Evolutionary conservation across 352 stramenopile genomes (phyloP), one percentile per base, ranked within the genome.

Genomic region (Blastocystis sp.): DNA sequence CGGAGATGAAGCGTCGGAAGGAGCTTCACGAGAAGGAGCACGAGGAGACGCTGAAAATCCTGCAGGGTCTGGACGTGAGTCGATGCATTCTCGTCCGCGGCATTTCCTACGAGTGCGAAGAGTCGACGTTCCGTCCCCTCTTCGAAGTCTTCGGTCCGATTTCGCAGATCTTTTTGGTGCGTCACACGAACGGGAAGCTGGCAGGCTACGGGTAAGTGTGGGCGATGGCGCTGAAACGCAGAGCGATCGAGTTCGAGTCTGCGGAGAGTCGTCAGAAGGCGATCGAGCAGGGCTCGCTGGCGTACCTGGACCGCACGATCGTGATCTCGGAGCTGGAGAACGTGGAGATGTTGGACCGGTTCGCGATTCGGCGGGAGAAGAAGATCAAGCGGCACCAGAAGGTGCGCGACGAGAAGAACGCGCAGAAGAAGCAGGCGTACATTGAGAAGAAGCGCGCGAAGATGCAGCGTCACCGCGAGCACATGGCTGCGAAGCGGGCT

Each of bases 241-340:
- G 67, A 29, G 44, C 67, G 4, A 44, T 78, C 24, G 67, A 78
- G 11, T 78, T 78, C n/a, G 67, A 63, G 32, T 32, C 38, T 14
- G 44, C 7, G 21, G 24, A 11, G 2, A 1, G 36, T 16, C 36
- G n/a, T 21, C 0, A 29, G 11, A 61, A 42, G 8, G 67, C 67
- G 16, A 38, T 78, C 24, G 67, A 24, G 1, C 8, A 21, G 4
- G 27, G 16, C 27, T 44, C n/a, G 18, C 7, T 78, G 67, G 48
- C 9, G n/a, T 78, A 56, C 48, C 34, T 78, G n/a, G 67, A 38
- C 18, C 40, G 67, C 0, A 18, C 21, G 1, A 61, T 59, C 8
- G 21, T 44, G 1, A 78, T 78, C 27, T 61, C 38, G 18, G 67
- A 61, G 36, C 32, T 78, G 49, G 36, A 78, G 27, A 36, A 63